Conservation (phyloP, 495 filamentous ascomycete species). For the Neurospora sp. region DNA sequence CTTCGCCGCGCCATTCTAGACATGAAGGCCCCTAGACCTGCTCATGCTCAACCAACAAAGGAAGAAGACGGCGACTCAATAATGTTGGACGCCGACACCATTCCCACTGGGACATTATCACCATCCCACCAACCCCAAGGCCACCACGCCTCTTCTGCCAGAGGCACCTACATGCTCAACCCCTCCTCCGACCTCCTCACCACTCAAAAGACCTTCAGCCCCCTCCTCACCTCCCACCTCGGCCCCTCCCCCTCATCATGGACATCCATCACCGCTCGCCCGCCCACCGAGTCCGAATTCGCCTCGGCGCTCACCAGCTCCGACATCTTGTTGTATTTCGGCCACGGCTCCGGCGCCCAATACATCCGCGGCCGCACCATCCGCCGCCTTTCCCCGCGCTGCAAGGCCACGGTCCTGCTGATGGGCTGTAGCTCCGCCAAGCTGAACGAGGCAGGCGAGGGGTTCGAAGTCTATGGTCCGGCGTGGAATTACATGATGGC, state of each 20-base stretch:
- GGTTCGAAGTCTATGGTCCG: conserved; percentile 76
- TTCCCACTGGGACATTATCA: neutral
- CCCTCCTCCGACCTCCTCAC: conserved; percentile 67
- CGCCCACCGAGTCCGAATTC: conserved; percentile 72
- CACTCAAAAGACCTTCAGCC: conserved; percentile 63
- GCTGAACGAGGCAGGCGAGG: conserved; percentile 66
- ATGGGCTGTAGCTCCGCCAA: conserved; percentile 85
- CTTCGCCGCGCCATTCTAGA: conserved; percentile 48
- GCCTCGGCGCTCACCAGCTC: conserved; percentile 46
- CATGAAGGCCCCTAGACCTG: conserved; percentile 5
- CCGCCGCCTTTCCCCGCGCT: conserved; percentile 56
- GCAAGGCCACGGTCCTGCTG: conserved; percentile 61
- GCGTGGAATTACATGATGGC: conserved; percentile 86
- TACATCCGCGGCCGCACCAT: conserved; percentile 78
- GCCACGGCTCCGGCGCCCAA: conserved; percentile 90
- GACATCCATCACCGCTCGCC: conserved; percentile 53
- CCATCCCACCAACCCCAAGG: conserved; percentile 20
- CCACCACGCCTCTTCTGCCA: conserved; percentile 45
- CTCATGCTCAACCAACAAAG: neutral
- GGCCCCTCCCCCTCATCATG: conserved; percentile 48
- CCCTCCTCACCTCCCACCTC: conserved; percentile 47
- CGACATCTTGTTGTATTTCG: conserved; percentile 81
- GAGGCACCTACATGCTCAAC: conserved; percentile 77
- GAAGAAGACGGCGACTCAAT: neutral
- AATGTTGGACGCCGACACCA: neutral